Conservation (phyloP, 257 asterid species). For the Marsdenia floribunda region DNA sequence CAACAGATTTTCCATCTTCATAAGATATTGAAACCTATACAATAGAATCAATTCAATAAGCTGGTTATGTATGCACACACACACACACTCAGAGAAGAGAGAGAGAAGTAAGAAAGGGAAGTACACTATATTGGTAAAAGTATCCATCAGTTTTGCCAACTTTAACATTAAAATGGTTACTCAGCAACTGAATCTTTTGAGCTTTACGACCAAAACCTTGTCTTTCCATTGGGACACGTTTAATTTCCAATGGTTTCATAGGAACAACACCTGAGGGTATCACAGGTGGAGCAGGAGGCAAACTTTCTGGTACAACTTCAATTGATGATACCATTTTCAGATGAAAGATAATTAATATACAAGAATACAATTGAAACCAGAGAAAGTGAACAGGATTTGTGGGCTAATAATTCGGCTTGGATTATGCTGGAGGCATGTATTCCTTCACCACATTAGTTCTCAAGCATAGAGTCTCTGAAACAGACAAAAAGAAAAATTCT, state of each 20-base stretch:
- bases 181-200: constrained; percentile 30
- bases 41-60: neutral
- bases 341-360: neutral
- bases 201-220: constrained; percentile 37
- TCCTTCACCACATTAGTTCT: too few relatives aligned
- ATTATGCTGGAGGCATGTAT: too few relatives aligned
- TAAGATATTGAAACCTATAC: constrained; percentile 48
- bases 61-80: neutral
- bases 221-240: constrained; percentile 49
- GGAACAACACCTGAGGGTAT: constrained; percentile 30
- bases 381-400: neutral
- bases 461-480: too few relatives aligned
- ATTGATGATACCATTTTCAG: constrained; percentile 17
- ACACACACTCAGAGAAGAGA: neutral
- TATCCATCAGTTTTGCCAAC: constrained; percentile 32
- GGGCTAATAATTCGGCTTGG: too few relatives aligned
- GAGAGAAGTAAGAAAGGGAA: neutral
- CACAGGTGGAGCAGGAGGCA: constrained; percentile 37
- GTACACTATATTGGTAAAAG: constrained; percentile 64
- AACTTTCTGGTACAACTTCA: constrained; percentile 3
- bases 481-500: too few relatives aligned
- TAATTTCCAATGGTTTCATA: neutral
- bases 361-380: neutral
- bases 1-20: constrained; percentile 54
- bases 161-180: constrained; percentile 54